Percentiles rank a stretch among this genome's conserved stretches.
phyloP scores from a whole-genome alignment of 768 basidiomycete species.

The Calocybe cyanea region DNA sequence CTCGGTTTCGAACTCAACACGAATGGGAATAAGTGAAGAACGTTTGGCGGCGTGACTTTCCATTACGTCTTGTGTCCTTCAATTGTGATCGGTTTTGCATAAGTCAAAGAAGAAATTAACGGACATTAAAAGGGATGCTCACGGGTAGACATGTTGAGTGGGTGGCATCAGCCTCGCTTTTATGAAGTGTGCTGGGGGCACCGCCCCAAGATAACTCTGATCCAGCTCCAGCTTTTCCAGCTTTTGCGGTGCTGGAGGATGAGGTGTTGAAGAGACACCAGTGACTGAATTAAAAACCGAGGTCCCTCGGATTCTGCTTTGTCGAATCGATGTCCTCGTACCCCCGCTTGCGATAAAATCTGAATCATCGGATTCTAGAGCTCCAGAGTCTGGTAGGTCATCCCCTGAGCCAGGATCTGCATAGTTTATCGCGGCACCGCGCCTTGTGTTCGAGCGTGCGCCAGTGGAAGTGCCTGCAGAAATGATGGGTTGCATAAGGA shows the following conservation, averaged over 20 bases:
- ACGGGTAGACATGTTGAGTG: slow-evolving; percentile 75
- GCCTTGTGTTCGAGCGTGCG: slow-evolving; percentile 47
- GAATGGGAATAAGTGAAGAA: slow-evolving; percentile 77
- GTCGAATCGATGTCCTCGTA: slow-evolving; percentile 53
- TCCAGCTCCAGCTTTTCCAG: slow-evolving; percentile 64
- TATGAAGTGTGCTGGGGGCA: slow-evolving; percentile 80
- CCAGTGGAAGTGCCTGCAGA: slow-evolving; percentile 34
- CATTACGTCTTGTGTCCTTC: slow-evolving; percentile 61
- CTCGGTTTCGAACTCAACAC: slow-evolving; percentile 92
- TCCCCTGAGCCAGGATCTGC: slow-evolving; percentile 84
- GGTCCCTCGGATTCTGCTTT: slow-evolving; percentile 43
- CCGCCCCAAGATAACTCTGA: slow-evolving; percentile 85
- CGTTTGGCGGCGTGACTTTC: slow-evolving; percentile 54
- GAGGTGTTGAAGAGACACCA: slow-evolving; percentile 37
- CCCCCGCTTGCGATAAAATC: slow-evolving; percentile 70
- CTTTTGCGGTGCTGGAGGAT: slow-evolving; percentile 28
- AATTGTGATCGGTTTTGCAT: not conserved
- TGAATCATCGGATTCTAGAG: slow-evolving; percentile 80
- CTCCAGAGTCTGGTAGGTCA: slow-evolving; percentile 77
- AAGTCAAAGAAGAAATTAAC: slow-evolving; percentile 3
- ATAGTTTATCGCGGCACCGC: slow-evolving; percentile 78
- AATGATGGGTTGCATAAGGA: slow-evolving; percentile 85
- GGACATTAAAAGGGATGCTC: slow-evolving; percentile 40
- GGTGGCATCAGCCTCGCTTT: slow-evolving; percentile 51
- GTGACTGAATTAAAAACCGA: slow-evolving; percentile 53